Conservation (phyloP, 2,329 filamentous ascomycete genomes). For the Escovopsis weberi region DNA sequence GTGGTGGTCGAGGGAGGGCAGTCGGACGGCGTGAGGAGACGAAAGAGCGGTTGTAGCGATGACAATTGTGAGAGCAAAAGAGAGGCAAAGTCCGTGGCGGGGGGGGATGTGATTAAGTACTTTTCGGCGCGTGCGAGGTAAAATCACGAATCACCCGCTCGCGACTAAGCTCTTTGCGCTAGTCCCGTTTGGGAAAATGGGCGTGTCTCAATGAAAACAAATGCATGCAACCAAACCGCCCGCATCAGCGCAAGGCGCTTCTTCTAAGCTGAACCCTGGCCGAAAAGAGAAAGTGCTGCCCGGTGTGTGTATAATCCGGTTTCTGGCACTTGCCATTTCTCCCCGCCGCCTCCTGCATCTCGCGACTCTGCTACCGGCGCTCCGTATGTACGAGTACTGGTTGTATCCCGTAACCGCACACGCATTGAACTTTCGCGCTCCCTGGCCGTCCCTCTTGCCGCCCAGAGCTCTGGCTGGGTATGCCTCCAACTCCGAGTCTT, state of each 20-base stretch:
- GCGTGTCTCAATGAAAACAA: conserved; percentile 15
- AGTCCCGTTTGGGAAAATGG: conserved; percentile 16
- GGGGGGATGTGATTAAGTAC: conserved; percentile 39
- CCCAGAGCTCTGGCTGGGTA: too few species aligned
- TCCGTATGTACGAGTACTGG: too few species aligned
- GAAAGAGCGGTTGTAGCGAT: conserved; percentile 21
- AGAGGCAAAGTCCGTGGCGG: conserved; percentile 25
- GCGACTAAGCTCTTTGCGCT: conserved; percentile 1
- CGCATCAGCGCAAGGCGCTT: background rate
- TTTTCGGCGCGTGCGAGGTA: conserved; percentile 33
- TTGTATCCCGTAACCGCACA: too few species aligned
- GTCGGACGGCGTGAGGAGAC: conserved; percentile 13
- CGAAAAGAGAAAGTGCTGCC: too few species aligned
- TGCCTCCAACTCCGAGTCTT: too few species aligned
- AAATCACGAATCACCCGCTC: conserved; percentile 36
- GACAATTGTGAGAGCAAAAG: conserved; percentile 21
- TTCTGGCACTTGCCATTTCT: too few species aligned
- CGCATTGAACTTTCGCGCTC: too few species aligned
- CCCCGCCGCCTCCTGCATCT: background rate
- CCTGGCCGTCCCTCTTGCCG: too few species aligned
- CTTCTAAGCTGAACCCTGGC: too few species aligned
- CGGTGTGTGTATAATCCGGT: too few species aligned
- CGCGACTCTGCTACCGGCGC: background rate
- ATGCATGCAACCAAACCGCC: background rate
- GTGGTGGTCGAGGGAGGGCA: conserved; percentile 9